Conservation (phyloP, 2,329 filamentous ascomycete genomes). For the Pseudophaeomoniella oleicola region DNA sequence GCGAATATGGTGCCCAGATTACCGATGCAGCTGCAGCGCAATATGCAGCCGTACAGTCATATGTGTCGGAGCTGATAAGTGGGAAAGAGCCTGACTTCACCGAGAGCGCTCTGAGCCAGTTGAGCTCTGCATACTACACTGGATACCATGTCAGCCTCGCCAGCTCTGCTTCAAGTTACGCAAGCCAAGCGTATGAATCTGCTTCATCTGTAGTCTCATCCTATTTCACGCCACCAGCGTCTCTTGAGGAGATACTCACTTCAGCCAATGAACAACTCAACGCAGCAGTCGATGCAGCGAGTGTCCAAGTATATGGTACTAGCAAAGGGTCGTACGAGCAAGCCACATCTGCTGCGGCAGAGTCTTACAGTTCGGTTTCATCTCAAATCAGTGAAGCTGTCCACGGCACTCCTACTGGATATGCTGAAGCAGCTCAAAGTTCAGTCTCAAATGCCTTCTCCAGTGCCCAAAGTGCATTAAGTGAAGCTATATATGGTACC, state of each 20-base stretch:
- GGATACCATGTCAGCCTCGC: slow-evolving; percentile 25
- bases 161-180: slow-evolving; percentile 38
- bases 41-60: slow-evolving; percentile 53
- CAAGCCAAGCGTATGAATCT: slow-evolving; percentile 30
- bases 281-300: slow-evolving; percentile 44
- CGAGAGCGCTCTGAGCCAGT: slow-evolving; percentile 60
- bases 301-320: slow-evolving; percentile 42
- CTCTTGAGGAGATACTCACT: slow-evolving; percentile 42
- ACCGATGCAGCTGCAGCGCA: slow-evolving; percentile 47
- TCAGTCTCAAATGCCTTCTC: slow-evolving; percentile 39
- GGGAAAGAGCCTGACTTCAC: slow-evolving; percentile 72
- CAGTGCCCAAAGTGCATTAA: slow-evolving; percentile 41
- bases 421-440: slow-evolving; percentile 37
- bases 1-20: slow-evolving; percentile 46
- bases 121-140: slow-evolving; percentile 58
- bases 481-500: slow-evolving; percentile 42
- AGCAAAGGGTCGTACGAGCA: slow-evolving; percentile 38
- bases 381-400: slow-evolving; percentile 35
- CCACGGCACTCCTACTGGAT: slow-evolving; percentile 38
- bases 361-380: slow-evolving; percentile 35
- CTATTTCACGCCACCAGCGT: slow-evolving; percentile 39
- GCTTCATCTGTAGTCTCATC: slow-evolving; percentile 20
- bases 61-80: slow-evolving; percentile 61
- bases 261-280: slow-evolving; percentile 43
- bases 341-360: slow-evolving; percentile 37